Base-by-base conservation (phyloP, 768 basidiomycete species). In the Tulasnella sp. region DNA sequence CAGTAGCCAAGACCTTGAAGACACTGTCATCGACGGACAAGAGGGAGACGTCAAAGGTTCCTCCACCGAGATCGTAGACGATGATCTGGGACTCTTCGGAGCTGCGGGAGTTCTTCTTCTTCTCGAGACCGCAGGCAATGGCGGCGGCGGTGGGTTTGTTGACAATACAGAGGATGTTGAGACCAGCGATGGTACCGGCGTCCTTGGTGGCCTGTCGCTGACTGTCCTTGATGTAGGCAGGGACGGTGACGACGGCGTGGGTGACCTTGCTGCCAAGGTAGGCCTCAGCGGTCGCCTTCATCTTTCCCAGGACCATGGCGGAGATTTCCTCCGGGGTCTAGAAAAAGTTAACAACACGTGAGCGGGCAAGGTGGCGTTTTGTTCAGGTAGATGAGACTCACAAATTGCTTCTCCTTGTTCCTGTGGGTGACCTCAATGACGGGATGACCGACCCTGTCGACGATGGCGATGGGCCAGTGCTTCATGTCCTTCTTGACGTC, bases 281-380 rank as follows among this genome's bases (percentile, higher is more conserved):
- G 16, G 95, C 91, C 85, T 98, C 95, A 71, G 95, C 95, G 29
- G 94, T 98, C 84, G 98, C 96, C 86, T 97, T 97, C 95, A 98
- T 98, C 86, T 98, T 98, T 73, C 81, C 83, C 70, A 98, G 84
- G 77, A 98, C 86, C 95, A 98, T 98, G 72, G 95, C 94, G 59
- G 89, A 91, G 76, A 98, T 88, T 82, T 97, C 94, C 80, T 95
- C 94, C 7, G 94, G 91, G 0, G 92, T 89, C 92, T 94, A 59
- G 19, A n/a, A n/a, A n/a, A n/a, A n/a, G n/a, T n/a, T n/a, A n/a
- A n/a, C n/a, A n/a, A n/a, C n/a, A n/a, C n/a, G n/a, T n/a, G n/a
- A n/a, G n/a, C n/a, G n/a, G n/a, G n/a, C n/a, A n/a, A n/a, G n/a
- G n/a, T n/a, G n/a, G n/a, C n/a, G n/a, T n/a, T n/a, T n/a, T n/a